A percentile compares a stretch with the other conserved stretches of the same genome.
Conservation (phyloP, 768 basidiomycete genomes). For the Tulasnella calospora region DNA sequence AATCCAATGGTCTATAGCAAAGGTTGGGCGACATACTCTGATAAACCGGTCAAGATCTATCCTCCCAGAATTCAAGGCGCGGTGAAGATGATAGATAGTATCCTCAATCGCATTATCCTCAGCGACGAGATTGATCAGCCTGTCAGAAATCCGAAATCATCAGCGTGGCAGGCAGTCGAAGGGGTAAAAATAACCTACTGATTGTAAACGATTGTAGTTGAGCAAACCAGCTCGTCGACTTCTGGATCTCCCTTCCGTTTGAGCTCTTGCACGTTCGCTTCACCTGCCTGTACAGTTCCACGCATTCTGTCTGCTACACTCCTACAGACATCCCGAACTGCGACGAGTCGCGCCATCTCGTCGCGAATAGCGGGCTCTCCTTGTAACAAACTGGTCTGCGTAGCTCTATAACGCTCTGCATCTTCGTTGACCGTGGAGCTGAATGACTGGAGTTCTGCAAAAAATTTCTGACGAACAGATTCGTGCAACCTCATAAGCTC, state of each 20-base stretch:
- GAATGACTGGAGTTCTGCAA: constrained; percentile 66
- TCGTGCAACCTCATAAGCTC: constrained; percentile 77
- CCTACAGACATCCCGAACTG: constrained; percentile 85
- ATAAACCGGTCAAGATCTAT: constrained; percentile 94
- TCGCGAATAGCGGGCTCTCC: constrained; percentile 93
- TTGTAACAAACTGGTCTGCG: constrained; percentile 77
- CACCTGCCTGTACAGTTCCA: constrained; percentile 58
- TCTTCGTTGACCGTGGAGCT: constrained; percentile 59
- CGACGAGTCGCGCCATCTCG: constrained; percentile 91
- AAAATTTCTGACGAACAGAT: constrained; percentile 69
- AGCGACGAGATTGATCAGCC: constrained; percentile 94
- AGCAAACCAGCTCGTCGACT: constrained; percentile 94
- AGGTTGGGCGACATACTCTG: constrained; percentile 52
- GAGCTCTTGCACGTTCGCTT: constrained; percentile 70
- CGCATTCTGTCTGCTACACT: constrained; percentile 66
- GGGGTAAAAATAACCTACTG: constrained; percentile 58
- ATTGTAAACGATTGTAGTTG: constrained; percentile 92
- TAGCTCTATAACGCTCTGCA: constrained; percentile 68
- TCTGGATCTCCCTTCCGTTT: constrained; percentile 81
- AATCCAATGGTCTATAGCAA: constrained; percentile 14
- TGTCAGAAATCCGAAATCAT: constrained; percentile 35
- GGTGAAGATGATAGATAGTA: constrained; percentile 92
- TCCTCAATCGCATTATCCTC: constrained; percentile 99
- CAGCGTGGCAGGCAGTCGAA: not conserved
- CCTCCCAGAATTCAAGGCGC: constrained; percentile 83